Percentiles rank a stretch among this genome's conserved stretches.
phyloP scores from a whole-genome alignment of 345 rosid genomes.

The Nasturtium officinale region DNA sequence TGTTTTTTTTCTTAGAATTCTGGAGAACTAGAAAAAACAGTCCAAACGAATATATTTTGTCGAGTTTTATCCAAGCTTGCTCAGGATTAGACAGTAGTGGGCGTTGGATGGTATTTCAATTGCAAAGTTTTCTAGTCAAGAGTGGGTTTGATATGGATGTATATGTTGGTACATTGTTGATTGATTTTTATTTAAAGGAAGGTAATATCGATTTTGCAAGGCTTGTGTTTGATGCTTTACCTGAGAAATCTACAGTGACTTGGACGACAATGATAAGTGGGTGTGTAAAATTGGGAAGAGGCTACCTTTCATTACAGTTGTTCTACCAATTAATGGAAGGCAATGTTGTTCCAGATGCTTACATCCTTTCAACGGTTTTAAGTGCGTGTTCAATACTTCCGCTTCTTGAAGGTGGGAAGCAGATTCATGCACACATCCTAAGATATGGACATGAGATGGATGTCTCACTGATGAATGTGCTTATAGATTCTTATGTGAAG shows the following conservation, averaged over 20 bases:
- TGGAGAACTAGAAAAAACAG: constrained; percentile 44
- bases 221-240: constrained; percentile 61
- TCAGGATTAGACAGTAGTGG: constrained; percentile 40
- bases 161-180: constrained; percentile 67
- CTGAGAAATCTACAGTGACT: constrained; percentile 56
- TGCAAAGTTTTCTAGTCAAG: constrained; percentile 60
- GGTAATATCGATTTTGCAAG: constrained; percentile 58
- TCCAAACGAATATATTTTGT: constrained; percentile 64
- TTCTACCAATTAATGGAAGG: constrained; percentile 50
- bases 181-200: constrained; percentile 58
- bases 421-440: constrained; percentile 66
- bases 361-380: constrained; percentile 61
- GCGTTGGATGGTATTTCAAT: constrained; percentile 48
- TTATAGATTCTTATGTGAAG: constrained; percentile 67
- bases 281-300: constrained; percentile 59
- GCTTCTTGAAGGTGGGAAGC: constrained; percentile 66
- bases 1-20: constrained; percentile 51
- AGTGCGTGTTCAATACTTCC: constrained; percentile 59
- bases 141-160: constrained; percentile 61
- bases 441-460: constrained; percentile 63
- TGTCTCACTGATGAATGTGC: constrained; percentile 61
- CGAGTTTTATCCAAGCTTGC: constrained; percentile 69
- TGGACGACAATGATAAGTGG: constrained; percentile 76
- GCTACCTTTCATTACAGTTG: constrained; percentile 53
- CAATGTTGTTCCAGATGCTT: constrained; percentile 52